phyloP scores from a whole-genome alignment of 306 rosid genomes.

The Cucumis sativus region Cucumber_9930_V3 NC_026658.2:4137501-4138000 shows the following conservation, averaged over 20 bases:
- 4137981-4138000: not conserved
- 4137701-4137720: slow-evolving; percentile 88
- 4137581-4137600: slow-evolving; percentile 99
- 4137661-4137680: slow-evolving; percentile 13
- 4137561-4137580: slow-evolving; percentile 98
- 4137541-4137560: slow-evolving; percentile 90
- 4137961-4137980: not conserved
- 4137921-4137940: slow-evolving; percentile 82
- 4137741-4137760: slow-evolving; percentile 82
- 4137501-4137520: slow-evolving; percentile 90
- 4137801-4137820: not conserved
- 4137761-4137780: slow-evolving; percentile 96
- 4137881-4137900: slow-evolving; percentile 93
- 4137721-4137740: slow-evolving; percentile 96
- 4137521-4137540: slow-evolving; percentile 97
- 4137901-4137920: slow-evolving; percentile 88
- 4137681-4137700: slow-evolving; percentile 94
- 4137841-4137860: slow-evolving; percentile 11
- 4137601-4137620: slow-evolving; percentile 18
- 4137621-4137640: not conserved
- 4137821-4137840: slow-evolving; percentile 4
- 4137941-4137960: slow-evolving; percentile 97
- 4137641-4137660: slow-evolving; percentile 11
- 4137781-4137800: slow-evolving; percentile 30
- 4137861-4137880: slow-evolving; percentile 65